Base-by-base conservation (phyloP, 768 basidiomycete species). In the Vararia minispora region DNA sequence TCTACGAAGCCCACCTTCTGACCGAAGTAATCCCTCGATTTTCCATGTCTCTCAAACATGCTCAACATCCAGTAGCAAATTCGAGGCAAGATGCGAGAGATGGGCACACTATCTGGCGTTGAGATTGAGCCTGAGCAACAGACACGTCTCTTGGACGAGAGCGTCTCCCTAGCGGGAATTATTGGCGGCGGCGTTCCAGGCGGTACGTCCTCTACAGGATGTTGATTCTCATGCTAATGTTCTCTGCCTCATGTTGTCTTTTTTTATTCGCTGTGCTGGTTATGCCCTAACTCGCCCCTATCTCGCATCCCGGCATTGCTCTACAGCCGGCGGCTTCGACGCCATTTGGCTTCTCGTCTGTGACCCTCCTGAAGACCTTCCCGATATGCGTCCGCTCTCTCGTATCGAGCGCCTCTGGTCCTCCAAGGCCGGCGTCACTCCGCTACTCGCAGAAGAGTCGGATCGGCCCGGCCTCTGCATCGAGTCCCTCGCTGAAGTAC, bases 131-230 rank as follows among this genome's bases (percentile, higher is more conserved):
- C 95, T 1, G 58, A 67, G 3, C 76, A 83, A 55, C 95, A 99
- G 58, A 92, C 89, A 0, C 58, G 64, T 28, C 71, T 99, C 16
- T 68, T 99, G 33, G 75, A 98, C 53, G 64, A 66, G 4, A 94
- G 89, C 44, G 63, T 83, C 12, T 61, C 69, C 11, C 70, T 82
- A 47, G 75, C 83, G 3, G 95, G 95, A 21, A 80, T 97, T 13
- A 69, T 98, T 27, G 90, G 88, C 16, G 92, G 91, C 18, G 94
- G 94, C 14, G 95, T 98, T 4, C 95, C 95, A 5, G 95, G 95
- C 28, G 92, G 92, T 91, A 52, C 49, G 82, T 57, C 4, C 7
- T n/a, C 14, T 11, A 28, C n/a, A n/a, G n/a, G n/a, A n/a, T n/a
- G n/a, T n/a, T n/a, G n/a, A n/a, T n/a, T n/a, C n/a, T n/a, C n/a